A percentile compares a stretch with the other conserved stretches of the same genome.
These are phyloP conservation scores for Venturia asperata DNA, from an alignment of 2,329 filamentous ascomycete genomes.

Conservation along the genomic window DNA sequence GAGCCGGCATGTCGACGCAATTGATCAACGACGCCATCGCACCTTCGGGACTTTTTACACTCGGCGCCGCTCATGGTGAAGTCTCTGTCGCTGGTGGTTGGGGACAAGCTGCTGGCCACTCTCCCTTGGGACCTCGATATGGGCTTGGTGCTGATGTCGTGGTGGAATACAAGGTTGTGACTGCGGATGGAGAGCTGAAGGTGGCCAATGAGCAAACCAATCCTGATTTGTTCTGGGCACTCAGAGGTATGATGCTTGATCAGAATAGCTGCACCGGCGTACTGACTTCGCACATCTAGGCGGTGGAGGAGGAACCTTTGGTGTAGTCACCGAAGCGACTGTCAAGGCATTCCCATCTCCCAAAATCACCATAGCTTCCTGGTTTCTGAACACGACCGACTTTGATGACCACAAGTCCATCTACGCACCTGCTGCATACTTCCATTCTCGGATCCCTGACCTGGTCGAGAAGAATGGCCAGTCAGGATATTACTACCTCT, in stretches of 20 bases:
- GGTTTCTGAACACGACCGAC: slow-evolving; percentile 15
- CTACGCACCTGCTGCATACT: slow-evolving; percentile 15
- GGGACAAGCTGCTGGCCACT: slow-evolving; percentile 39
- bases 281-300: slow-evolving; percentile 11
- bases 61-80: slow-evolving; percentile 22
- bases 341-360: slow-evolving; percentile 26
- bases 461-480: slow-evolving; percentile 17
- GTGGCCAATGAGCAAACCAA: slow-evolving; percentile 16
- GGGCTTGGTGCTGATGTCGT: slow-evolving; percentile 34
- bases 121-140: slow-evolving; percentile 32
- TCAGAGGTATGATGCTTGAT: slow-evolving; percentile 18
- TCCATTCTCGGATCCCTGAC: slow-evolving; percentile 17
- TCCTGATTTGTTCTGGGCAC: slow-evolving; percentile 20
- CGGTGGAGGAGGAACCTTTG: slow-evolving; percentile 23
- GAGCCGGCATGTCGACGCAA: slow-evolving; percentile 10
- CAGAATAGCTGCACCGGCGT: background rate
- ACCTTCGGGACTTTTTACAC: slow-evolving; percentile 13
- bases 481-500: slow-evolving; percentile 18
- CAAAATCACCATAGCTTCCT: slow-evolving; percentile 11
- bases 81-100: slow-evolving; percentile 33
- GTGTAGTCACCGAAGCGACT: slow-evolving; percentile 31
- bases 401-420: slow-evolving; percentile 6
- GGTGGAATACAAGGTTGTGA: slow-evolving; percentile 34
- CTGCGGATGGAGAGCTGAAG: slow-evolving; percentile 21
- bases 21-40: slow-evolving; percentile 15